phyloP scores from a whole-genome alignment of 2,329 filamentous ascomycete species.

The Colletotrichum truncatum region DNA sequence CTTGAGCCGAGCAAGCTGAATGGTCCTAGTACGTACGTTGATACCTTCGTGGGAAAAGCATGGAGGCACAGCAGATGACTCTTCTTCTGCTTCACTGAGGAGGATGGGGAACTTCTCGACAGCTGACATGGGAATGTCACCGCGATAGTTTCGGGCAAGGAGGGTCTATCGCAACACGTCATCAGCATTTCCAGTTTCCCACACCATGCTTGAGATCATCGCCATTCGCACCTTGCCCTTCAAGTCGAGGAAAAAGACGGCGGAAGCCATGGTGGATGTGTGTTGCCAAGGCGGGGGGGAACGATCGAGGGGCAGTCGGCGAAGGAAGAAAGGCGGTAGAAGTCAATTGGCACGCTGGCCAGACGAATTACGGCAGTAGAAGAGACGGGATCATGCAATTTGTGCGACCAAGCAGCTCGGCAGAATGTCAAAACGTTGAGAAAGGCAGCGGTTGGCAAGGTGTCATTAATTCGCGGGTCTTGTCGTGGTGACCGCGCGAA shows the following conservation, averaged over 20 bases:
- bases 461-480: slow-evolving; percentile 19
- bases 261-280: slow-evolving; percentile 82
- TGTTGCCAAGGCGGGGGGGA: slow-evolving; percentile 33
- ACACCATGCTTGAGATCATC: background rate
- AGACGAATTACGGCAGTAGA: slow-evolving; percentile 29
- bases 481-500: slow-evolving; percentile 4
- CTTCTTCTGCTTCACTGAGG: slow-evolving; percentile 98
- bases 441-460: background rate
- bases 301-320: slow-evolving; percentile 34
- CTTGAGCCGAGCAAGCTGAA: slow-evolving; percentile 14
- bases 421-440: background rate
- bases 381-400: slow-evolving; percentile 14
- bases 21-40: slow-evolving; percentile 72
- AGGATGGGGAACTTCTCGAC: slow-evolving; percentile 98
- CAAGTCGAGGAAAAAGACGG: slow-evolving; percentile 97
- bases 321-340: slow-evolving; percentile 33
- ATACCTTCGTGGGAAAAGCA: slow-evolving; percentile 99
- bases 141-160: slow-evolving; percentile 96
- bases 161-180: slow-evolving; percentile 75
- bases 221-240: slow-evolving; percentile 88
- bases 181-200: slow-evolving; percentile 32
- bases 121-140: slow-evolving; percentile 98
- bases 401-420: slow-evolving; percentile 1
- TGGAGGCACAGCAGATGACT: slow-evolving; percentile 94
- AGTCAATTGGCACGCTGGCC: slow-evolving; percentile 39